Evolutionary conservation across 2,329 filamentous ascomycete genomes (phyloP).

Genomic region (Exophiala sp.): DNA sequence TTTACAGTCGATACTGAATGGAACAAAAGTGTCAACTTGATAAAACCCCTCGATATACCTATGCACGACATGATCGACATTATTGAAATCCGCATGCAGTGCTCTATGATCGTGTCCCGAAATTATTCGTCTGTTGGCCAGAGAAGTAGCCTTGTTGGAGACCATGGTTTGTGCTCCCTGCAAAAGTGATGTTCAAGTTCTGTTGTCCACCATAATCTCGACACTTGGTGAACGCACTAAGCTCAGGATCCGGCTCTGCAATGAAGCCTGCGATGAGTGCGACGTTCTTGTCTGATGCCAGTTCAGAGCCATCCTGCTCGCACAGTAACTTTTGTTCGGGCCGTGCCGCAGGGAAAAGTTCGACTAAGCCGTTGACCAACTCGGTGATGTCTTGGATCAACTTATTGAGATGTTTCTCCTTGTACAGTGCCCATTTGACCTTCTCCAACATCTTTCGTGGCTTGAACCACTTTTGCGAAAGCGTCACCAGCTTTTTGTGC

Average conservation of each 20-base stretch:
- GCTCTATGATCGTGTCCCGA: not conserved
- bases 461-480: slow-evolving; percentile 30
- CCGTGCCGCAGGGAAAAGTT: slow-evolving; percentile 31
- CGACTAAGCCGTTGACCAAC: slow-evolving; percentile 28
- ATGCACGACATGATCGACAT: no score
- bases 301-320: slow-evolving; percentile 20
- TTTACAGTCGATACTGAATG: no score
- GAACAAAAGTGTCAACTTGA: no score
- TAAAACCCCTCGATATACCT: no score
- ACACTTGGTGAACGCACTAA: slow-evolving; percentile 9
- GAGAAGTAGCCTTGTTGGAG: slow-evolving; percentile 31
- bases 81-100: no score
- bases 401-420: slow-evolving; percentile 31
- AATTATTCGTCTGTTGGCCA: slow-evolving; percentile 34
- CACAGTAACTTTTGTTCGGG: slow-evolving; percentile 26
- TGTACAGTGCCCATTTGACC: slow-evolving; percentile 31
- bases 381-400: slow-evolving; percentile 33
- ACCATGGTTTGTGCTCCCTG: slow-evolving; percentile 33
- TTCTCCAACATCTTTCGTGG: slow-evolving; percentile 27
- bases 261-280: not conserved
- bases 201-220: slow-evolving; percentile 21
- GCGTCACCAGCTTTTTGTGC: slow-evolving; percentile 30
- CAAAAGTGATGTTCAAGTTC: slow-evolving; percentile 5
- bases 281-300: slow-evolving; percentile 8
- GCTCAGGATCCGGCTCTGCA: slow-evolving; percentile 4